Evolutionary conservation across 1,284 basidiomycete genomes (phyloP).

Genomic region (Fistulina hepatica): DNA sequence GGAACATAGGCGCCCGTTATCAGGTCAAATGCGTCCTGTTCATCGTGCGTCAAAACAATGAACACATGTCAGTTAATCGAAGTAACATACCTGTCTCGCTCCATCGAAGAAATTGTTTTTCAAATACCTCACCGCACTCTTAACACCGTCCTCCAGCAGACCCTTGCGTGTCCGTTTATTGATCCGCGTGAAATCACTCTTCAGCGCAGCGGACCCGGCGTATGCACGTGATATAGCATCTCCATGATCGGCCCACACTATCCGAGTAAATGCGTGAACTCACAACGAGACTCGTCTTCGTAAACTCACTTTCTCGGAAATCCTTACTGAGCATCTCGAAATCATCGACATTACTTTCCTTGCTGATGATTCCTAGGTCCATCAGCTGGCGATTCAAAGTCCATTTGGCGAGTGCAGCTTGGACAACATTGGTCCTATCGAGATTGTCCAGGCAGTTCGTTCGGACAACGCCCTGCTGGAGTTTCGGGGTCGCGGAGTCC

Average conservation of each 20-base stretch:
- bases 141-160: slow-evolving; percentile 77
- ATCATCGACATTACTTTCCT: slow-evolving; percentile 64
- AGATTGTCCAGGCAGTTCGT: slow-evolving; percentile 96
- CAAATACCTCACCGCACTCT: slow-evolving; percentile 80
- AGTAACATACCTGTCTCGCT: slow-evolving; percentile 62
- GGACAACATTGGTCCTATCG: slow-evolving; percentile 95
- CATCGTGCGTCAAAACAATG: slow-evolving; percentile 6
- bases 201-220: slow-evolving; percentile 91
- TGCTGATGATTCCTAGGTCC: slow-evolving; percentile 57
- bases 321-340: slow-evolving; percentile 67
- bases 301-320: slow-evolving; percentile 75
- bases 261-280: slow-evolving; percentile 2
- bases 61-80: slow-evolving; percentile 5
- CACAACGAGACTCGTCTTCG: slow-evolving; percentile 3
- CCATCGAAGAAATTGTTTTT: slow-evolving; percentile 99
- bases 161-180: slow-evolving; percentile 82
- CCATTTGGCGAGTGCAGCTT: slow-evolving; percentile 81
- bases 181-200: slow-evolving; percentile 94
- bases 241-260: slow-evolving; percentile 98
- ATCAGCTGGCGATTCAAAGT: slow-evolving; percentile 74
- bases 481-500: slow-evolving; percentile 32
- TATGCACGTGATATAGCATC: slow-evolving; percentile 89
- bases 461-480: slow-evolving; percentile 61
- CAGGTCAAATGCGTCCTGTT: slow-evolving; percentile 85
- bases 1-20: slow-evolving; percentile 88